Evolutionary conservation across 2,329 filamentous ascomycete genomes (phyloP).

Genomic region (Fusarium udum): DNA sequence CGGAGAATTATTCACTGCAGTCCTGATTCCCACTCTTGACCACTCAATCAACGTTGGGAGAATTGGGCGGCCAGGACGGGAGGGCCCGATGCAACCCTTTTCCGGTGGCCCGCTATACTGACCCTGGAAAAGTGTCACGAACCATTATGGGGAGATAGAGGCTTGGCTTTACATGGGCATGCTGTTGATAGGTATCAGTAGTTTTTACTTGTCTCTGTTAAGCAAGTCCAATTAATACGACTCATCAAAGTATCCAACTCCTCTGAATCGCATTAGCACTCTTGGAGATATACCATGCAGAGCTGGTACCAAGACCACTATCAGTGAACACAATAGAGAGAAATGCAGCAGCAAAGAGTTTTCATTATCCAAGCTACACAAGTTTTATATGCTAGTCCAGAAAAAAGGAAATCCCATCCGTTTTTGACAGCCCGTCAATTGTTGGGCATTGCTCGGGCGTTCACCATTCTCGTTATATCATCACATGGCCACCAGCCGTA

Average conservation of each 20-base stretch:
- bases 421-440: slow-evolving; percentile 31
- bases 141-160: slow-evolving; percentile 7
- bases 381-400: slow-evolving; percentile 23
- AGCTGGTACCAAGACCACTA: neutral
- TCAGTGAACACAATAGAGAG: neutral
- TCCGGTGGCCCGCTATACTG: neutral
- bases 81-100: slow-evolving; percentile 8
- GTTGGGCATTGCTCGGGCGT: slow-evolving; percentile 27
- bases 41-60: neutral
- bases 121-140: slow-evolving; percentile 12
- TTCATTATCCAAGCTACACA: slow-evolving; percentile 32
- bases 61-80: slow-evolving; percentile 1
- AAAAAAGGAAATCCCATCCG: slow-evolving; percentile 26
- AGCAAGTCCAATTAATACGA: neutral
- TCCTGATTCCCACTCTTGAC: neutral
- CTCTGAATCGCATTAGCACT: neutral
- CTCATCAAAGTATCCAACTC: neutral
- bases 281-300: neutral
- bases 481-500: slow-evolving; percentile 26
- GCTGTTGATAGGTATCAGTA: neutral
- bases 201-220: neutral
- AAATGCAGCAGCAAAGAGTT: slow-evolving; percentile 27
- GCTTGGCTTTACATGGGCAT: slow-evolving; percentile 18
- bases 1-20: slow-evolving; percentile 16
- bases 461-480: slow-evolving; percentile 36